Conservation (phyloP, 352 stramenopile genomes). For the Pythium scleroteichum region DNA sequence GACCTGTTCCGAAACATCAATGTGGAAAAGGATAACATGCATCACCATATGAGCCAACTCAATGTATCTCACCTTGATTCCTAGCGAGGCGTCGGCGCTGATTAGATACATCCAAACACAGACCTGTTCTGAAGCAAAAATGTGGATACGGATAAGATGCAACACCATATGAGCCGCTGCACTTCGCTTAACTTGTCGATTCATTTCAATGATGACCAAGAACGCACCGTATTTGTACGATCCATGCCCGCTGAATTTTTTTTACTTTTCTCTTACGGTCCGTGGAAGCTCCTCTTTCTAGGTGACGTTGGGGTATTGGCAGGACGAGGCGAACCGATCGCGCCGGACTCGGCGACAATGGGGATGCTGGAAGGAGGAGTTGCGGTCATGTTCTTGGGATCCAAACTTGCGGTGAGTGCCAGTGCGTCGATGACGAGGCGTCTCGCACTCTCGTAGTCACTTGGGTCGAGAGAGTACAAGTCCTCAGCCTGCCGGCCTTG, state of each 20-base stretch:
- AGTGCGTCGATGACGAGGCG: slow-evolving; percentile 66
- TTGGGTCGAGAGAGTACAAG: slow-evolving; percentile 70
- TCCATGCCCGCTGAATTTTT: no score
- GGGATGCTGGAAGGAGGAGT: no score
- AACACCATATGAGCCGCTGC: slow-evolving; percentile 36
- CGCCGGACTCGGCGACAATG: background rate
- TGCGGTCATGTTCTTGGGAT: background rate
- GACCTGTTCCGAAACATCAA: slow-evolving; percentile 86
- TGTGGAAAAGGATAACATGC: slow-evolving; percentile 89
- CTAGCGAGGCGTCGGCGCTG: slow-evolving; percentile 37
- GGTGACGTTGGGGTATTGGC: background rate
- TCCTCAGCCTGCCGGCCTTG: slow-evolving; percentile 30
- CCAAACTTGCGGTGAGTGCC: slow-evolving; percentile 25
- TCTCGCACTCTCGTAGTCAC: slow-evolving; percentile 64
- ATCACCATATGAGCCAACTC: slow-evolving; percentile 86
- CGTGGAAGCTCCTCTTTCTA: slow-evolving; percentile 16
- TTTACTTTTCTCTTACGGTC: background rate
- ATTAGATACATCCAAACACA: slow-evolving; percentile 78
- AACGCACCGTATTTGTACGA: no score
- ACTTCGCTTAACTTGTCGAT: no score
- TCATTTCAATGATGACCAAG: no score
- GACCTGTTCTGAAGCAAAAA: slow-evolving; percentile 84
- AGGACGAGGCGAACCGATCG: background rate
- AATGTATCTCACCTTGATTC: background rate
- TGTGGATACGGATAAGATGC: slow-evolving; percentile 65